These are phyloP conservation scores for Lantana camara DNA, from an alignment of 257 asterid genomes.

Conservation along the genomic window DNA sequence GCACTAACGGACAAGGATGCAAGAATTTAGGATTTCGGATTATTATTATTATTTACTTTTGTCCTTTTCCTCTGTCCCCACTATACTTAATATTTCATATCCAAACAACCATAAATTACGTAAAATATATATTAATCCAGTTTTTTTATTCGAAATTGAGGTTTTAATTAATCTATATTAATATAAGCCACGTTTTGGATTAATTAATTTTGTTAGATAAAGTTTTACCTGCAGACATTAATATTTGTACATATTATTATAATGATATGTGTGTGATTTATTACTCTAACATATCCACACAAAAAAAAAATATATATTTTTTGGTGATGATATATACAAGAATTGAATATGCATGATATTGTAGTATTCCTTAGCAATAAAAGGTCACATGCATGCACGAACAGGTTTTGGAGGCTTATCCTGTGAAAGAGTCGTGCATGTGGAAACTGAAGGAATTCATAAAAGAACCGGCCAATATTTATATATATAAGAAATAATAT, in stretches of 20 bases:
- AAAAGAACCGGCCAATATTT: conserved; percentile 22
- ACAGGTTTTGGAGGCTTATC: conserved; percentile 20
- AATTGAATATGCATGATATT: too few relatives aligned
- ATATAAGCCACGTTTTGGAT: too few relatives aligned
- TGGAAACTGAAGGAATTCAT: conserved; percentile 16
- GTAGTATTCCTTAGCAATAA: conserved; percentile 2
- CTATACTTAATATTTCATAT: conserved; percentile 10
- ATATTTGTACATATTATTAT: too few relatives aligned
- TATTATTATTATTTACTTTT: conserved; percentile 25
- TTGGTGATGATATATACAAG: too few relatives aligned
- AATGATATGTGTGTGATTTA: too few relatives aligned
- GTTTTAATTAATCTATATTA: too few relatives aligned
- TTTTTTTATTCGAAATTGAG: too few relatives aligned
- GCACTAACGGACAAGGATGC: conserved; percentile 33
- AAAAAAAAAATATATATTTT: too few relatives aligned
- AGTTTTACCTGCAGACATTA: too few relatives aligned
- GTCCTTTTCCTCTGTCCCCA: conserved; percentile 27
- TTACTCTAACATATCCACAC: too few relatives aligned
- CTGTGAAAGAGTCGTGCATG: conserved; percentile 14
- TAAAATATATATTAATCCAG: background rate
- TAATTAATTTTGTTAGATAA: too few relatives aligned
- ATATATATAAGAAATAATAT: background rate
- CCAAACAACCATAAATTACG: conserved; percentile 25
- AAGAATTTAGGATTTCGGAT: conserved; percentile 32
- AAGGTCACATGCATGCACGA: conserved; percentile 26